Conservation (phyloP, 2,329 filamentous ascomycete species). For the Talaromyces atroroseus region DNA sequence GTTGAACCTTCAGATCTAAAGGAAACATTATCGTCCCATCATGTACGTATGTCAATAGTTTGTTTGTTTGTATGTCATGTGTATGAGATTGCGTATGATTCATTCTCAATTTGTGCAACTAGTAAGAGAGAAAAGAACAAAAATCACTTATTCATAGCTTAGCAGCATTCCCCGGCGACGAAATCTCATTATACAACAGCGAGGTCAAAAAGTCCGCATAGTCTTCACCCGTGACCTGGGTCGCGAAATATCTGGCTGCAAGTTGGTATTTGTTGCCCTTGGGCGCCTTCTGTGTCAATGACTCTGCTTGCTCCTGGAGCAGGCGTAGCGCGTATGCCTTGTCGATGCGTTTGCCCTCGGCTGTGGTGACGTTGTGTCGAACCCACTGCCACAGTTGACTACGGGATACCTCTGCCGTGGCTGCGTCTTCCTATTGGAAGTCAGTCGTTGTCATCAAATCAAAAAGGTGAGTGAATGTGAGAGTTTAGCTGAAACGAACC, state of each 20-base stretch:
- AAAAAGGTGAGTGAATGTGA: not conserved
- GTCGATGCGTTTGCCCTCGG: slow-evolving; percentile 86
- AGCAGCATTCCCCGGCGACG: slow-evolving; percentile 61
- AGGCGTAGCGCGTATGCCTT: slow-evolving; percentile 85
- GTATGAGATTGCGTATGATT: no score
- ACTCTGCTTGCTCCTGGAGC: slow-evolving; percentile 76
- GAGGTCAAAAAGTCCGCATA: slow-evolving; percentile 87
- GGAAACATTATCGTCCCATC: no score
- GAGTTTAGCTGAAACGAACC: slow-evolving; percentile 41
- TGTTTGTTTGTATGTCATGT: no score
- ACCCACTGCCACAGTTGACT: slow-evolving; percentile 97
- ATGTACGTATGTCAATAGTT: no score
- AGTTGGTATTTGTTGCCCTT: slow-evolving; percentile 89
- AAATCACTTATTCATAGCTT: slow-evolving; percentile 49
- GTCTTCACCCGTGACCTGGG: slow-evolving; percentile 92
- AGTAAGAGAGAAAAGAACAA: no score
- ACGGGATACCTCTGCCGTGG: slow-evolving; percentile 91
- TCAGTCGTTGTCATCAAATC: not conserved
- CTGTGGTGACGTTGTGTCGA: slow-evolving; percentile 65
- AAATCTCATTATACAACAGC: slow-evolving; percentile 29
- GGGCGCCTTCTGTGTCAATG: slow-evolving; percentile 66
- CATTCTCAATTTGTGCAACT: no score
- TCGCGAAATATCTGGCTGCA: slow-evolving; percentile 85
- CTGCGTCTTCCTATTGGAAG: slow-evolving; percentile 67
- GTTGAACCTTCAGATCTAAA: no score